These are phyloP conservation scores for Verticillium nubilum DNA, from an alignment of 2,329 filamentous ascomycete genomes.

Conservation along the genomic window DNA sequence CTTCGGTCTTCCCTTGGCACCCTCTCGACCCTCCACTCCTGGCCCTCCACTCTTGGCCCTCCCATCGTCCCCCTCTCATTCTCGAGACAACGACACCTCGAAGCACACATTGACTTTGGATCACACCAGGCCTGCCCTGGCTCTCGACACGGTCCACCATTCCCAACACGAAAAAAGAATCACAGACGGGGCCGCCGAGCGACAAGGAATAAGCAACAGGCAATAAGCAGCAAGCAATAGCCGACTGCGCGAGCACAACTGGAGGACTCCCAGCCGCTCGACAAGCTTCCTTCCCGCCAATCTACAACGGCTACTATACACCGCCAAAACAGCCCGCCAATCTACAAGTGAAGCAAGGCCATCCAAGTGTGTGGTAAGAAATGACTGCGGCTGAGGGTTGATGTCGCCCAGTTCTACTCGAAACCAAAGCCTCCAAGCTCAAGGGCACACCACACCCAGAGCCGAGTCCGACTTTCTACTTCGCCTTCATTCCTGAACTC, in stretches of 20 bases:
- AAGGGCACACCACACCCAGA: neutral
- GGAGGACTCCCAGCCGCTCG: neutral
- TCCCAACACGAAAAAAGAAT: neutral
- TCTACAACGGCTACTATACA: neutral
- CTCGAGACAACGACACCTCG: neutral
- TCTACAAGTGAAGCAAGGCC: neutral
- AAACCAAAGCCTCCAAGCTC: neutral
- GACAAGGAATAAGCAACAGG: neutral
- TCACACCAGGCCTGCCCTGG: neutral
- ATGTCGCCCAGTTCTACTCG: neutral
- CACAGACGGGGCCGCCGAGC: neutral
- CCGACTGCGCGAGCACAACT: neutral
- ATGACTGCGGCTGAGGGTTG: neutral
- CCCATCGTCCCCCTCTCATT: neutral
- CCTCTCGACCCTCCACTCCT: neutral
- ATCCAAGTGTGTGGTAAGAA: neutral
- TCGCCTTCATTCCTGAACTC: neutral
- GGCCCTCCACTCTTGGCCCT: neutral
- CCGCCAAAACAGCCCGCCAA: neutral
- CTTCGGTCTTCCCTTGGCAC: neutral
- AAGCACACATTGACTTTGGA: neutral
- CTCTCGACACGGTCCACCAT: neutral
- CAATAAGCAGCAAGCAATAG: neutral
- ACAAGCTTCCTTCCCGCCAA: neutral
- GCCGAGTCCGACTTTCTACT: neutral